Percentiles rank a stretch among this genome's conserved stretches.
phyloP scores from a whole-genome alignment of 1,139 yeast genomes.

The Meyerozyma smithsonii region DNA sequence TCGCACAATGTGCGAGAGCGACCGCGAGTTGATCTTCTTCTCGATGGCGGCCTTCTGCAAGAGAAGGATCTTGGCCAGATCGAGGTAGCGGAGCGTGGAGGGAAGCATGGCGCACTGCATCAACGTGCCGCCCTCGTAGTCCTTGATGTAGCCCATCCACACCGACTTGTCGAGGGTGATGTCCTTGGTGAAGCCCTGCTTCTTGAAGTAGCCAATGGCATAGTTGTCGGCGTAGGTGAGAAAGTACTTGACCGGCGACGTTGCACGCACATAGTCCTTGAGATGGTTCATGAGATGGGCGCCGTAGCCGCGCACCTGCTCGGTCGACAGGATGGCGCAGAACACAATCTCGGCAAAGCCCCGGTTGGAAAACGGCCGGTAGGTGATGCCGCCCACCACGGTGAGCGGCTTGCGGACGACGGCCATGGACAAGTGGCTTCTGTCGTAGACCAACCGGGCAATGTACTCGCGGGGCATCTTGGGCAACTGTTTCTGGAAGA shows the following conservation, averaged over 20 bases:
- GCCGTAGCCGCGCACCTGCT: constrained; percentile 97
- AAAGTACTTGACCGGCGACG: constrained; percentile 82
- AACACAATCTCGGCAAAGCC: constrained; percentile 97
- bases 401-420: constrained; percentile 89
- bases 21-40: constrained; percentile 73
- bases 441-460: constrained; percentile 87
- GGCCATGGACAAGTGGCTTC: constrained; percentile 93
- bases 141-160: constrained; percentile 99
- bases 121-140: constrained; percentile 96
- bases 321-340: constrained; percentile 95
- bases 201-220: constrained; percentile 96
- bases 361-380: constrained; percentile 85
- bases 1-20: constrained; percentile 74
- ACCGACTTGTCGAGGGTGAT: constrained; percentile 76
- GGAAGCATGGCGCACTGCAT: constrained; percentile 98
- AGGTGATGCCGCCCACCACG: constrained; percentile 97
- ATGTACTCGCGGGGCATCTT: constrained; percentile 98
- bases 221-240: constrained; percentile 96
- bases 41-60: constrained; percentile 90
- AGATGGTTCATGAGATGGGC: constrained; percentile 97
- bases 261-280: constrained; percentile 89
- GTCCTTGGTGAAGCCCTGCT: constrained; percentile 96
- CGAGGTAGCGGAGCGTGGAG: constrained; percentile 70
- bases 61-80: constrained; percentile 77
- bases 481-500: constrained; percentile 94